These are phyloP conservation scores for Ligustrum vulgare DNA, from an alignment of 257 asterid genomes.

Conservation along the genomic window DNA sequence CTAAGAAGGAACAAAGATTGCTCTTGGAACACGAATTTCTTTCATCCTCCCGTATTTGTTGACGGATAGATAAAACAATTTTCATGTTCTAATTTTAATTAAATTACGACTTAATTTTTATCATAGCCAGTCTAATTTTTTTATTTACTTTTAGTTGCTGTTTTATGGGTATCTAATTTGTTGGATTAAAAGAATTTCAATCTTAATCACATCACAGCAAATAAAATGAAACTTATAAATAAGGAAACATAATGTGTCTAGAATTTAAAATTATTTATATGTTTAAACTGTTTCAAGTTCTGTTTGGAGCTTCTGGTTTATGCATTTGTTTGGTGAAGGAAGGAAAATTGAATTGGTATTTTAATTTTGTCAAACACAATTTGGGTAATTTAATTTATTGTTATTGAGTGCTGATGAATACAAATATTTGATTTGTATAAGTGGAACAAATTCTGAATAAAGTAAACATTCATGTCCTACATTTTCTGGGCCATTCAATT, in stretches of 20 bases:
- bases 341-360: neutral
- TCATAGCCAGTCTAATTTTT: neutral
- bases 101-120: neutral
- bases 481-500: neutral
- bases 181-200: neutral
- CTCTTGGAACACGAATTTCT: constrained; percentile 60
- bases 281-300: no score
- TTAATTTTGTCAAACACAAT: no score
- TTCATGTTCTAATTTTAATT: neutral
- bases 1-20: constrained; percentile 61
- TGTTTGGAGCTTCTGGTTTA: neutral
- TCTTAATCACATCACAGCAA: no score
- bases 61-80: neutral
- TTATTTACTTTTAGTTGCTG: neutral
- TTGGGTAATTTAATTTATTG: no score
- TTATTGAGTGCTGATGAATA: neutral
- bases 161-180: no score
- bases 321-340: neutral
- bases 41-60: neutral
- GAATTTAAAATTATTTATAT: no score
- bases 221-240: neutral
- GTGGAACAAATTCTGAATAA: neutral
- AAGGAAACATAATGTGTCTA: neutral
- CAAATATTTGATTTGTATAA: neutral
- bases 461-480: neutral